Conservation (phyloP, 2,329 filamentous ascomycete genomes). For the Aureobasidium vineae region DNA sequence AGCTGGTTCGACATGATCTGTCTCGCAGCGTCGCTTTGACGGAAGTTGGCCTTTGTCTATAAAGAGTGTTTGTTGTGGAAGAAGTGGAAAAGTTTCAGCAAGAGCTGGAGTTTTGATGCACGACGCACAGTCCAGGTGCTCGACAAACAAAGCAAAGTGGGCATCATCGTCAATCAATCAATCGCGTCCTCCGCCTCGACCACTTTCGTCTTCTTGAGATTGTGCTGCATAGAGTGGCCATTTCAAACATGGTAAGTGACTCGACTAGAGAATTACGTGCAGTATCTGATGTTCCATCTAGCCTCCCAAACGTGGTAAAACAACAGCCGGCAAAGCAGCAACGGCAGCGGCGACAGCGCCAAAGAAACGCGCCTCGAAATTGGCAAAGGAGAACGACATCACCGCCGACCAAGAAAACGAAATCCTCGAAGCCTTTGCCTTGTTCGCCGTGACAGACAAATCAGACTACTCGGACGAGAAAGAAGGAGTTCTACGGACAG, state of each 20-base stretch:
- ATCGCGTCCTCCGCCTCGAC: slow-evolving; percentile 16
- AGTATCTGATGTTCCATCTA: not conserved
- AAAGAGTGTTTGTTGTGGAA: not conserved
- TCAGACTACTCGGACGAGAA: slow-evolving; percentile 65
- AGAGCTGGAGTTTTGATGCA: slow-evolving; percentile 5
- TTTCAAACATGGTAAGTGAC: slow-evolving; percentile 1
- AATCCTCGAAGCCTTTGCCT: slow-evolving; percentile 82
- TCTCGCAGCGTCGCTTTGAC: slow-evolving; percentile 2
- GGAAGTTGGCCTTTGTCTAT: not conserved
- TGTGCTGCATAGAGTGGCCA: not conserved
- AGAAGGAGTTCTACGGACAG: slow-evolving; percentile 44
- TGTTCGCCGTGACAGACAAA: slow-evolving; percentile 58
- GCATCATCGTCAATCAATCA: slow-evolving; percentile 12
- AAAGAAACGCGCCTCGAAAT: slow-evolving; percentile 70
- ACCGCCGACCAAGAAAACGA: slow-evolving; percentile 80
- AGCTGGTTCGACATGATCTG: not conserved
- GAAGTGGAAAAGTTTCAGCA: slow-evolving; percentile 4
- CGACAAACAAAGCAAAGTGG: slow-evolving; percentile 17
- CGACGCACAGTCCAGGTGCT: slow-evolving; percentile 12
- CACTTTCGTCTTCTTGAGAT: not conserved
- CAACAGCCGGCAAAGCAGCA: slow-evolving; percentile 29
- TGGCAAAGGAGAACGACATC: slow-evolving; percentile 89
- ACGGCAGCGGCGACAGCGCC: slow-evolving; percentile 33
- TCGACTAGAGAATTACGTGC: not conserved
- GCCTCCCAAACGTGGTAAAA: slow-evolving; percentile 29